Evolutionary conservation across 2,329 filamentous ascomycete genomes (phyloP).

Genomic region (Fusarium begoniae): DNA sequence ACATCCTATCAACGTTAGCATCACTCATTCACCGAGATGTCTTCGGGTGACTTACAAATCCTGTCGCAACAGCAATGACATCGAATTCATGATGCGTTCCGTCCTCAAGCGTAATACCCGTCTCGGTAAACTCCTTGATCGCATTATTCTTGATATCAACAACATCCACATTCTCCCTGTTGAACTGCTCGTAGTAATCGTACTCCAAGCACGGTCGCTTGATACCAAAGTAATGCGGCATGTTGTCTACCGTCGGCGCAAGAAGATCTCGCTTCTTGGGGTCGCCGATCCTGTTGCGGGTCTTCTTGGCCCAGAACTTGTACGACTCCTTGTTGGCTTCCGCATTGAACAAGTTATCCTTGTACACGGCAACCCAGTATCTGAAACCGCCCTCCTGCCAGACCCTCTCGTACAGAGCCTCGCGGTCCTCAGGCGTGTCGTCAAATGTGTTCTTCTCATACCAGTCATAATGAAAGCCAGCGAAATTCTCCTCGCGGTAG

Average conservation of each 20-base stretch:
- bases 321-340: conserved; percentile 64
- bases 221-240: conserved; percentile 63
- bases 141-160: conserved; percentile 53
- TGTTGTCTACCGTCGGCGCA: conserved; percentile 55
- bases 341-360: conserved; percentile 57
- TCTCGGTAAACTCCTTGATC: conserved; percentile 54
- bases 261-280: conserved; percentile 59
- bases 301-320: conserved; percentile 64
- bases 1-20: conserved; percentile 43
- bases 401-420: conserved; percentile 57
- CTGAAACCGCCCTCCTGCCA: conserved; percentile 64
- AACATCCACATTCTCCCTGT: conserved; percentile 53
- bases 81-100: conserved; percentile 55
- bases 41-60: conserved; percentile 50
- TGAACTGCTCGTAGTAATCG: conserved; percentile 59
- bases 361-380: conserved; percentile 64
- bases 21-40: rapidly evolving
- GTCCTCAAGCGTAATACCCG: conserved; percentile 52
- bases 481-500: conserved; percentile 62
- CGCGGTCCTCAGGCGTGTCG: conserved; percentile 59
- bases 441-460: conserved; percentile 64
- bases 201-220: conserved; percentile 59
- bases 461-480: conserved; percentile 68
- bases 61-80: conserved; percentile 56
- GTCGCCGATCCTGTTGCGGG: conserved; percentile 59